phyloP scores from a whole-genome alignment of 768 basidiomycete species.

The Leccinum variicolor region DNA sequence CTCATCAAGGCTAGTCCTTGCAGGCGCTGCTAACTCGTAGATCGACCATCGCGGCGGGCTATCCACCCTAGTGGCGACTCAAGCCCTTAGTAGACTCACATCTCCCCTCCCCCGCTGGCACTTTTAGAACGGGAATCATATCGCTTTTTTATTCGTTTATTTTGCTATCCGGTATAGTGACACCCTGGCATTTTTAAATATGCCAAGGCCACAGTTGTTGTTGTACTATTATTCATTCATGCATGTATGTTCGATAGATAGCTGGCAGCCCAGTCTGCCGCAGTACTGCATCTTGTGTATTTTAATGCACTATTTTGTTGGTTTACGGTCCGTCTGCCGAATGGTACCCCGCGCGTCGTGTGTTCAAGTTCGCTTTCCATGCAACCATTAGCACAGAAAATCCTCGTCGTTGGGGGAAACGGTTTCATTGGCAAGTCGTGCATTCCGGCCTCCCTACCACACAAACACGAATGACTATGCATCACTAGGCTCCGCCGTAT shows the following conservation, averaged over 20 bases:
- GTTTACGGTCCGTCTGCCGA: background rate
- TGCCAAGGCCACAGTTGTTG: slow-evolving; percentile 1
- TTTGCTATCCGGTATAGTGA: slow-evolving; percentile 18
- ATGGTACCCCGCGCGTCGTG: background rate
- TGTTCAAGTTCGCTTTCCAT: slow-evolving; percentile 2
- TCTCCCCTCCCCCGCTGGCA: background rate
- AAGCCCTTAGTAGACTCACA: slow-evolving; percentile 12
- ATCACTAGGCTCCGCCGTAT: slow-evolving; percentile 82
- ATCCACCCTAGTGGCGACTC: slow-evolving; percentile 44
- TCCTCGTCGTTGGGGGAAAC: slow-evolving; percentile 98
- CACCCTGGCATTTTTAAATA: slow-evolving; percentile 1
- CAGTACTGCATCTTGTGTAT: slow-evolving; percentile 1
- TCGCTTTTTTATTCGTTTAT: background rate
- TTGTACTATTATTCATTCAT: background rate
- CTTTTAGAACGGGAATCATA: background rate
- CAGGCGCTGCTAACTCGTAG: slow-evolving; percentile 20
- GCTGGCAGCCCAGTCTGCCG: background rate
- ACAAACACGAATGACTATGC: background rate
- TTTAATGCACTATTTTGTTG: background rate
- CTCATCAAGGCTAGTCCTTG: slow-evolving; percentile 18
- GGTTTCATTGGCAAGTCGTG: slow-evolving; percentile 82
- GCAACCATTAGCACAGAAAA: slow-evolving; percentile 43
- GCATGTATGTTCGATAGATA: slow-evolving; percentile 3
- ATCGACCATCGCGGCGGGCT: slow-evolving; percentile 8
- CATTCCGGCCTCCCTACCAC: background rate